phyloP scores from a whole-genome alignment of 202 grass and related monocot species.

The Schoenoplectus tabernaemontani region DNA sequence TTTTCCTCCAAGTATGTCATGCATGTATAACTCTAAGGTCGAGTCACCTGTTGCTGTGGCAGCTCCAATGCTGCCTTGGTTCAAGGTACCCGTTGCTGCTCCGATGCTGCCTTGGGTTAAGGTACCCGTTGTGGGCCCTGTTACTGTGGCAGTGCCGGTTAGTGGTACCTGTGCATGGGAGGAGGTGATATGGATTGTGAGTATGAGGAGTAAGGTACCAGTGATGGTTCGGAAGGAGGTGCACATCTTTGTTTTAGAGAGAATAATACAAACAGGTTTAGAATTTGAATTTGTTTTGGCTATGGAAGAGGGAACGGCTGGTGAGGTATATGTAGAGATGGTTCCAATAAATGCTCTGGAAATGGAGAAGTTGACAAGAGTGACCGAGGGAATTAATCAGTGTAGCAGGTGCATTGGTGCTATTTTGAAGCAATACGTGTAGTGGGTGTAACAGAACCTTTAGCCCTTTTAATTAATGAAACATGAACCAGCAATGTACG shows the following conservation, averaged over 20 bases:
- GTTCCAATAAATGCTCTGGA: slow-evolving; percentile 20
- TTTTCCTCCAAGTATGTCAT: slow-evolving; percentile 57
- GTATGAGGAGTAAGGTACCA: slow-evolving; percentile 26
- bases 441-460: slow-evolving; percentile 43
- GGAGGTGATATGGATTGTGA: slow-evolving; percentile 21
- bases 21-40: slow-evolving; percentile 53
- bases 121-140: slow-evolving; percentile 27
- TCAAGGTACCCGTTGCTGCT: no score
- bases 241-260: slow-evolving; percentile 24
- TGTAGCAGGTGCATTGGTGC: slow-evolving; percentile 37
- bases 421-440: slow-evolving; percentile 15
- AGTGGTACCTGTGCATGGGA: slow-evolving; percentile 42
- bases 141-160: slow-evolving; percentile 14
- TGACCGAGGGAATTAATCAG: slow-evolving; percentile 2
- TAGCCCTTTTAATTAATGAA: background rate
- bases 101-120: no score
- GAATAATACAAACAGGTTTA: background rate
- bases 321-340: slow-evolving; percentile 8
- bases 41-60: slow-evolving; percentile 23
- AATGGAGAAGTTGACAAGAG: slow-evolving; percentile 22
- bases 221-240: background rate
- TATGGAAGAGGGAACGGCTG: background rate
- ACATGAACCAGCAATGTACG: background rate
- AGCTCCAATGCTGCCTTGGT: background rate
- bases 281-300: background rate